Evolutionary conservation across 2,329 filamentous ascomycete genomes (phyloP).

Genomic region (Pyrenochaeta sp.): DNA sequence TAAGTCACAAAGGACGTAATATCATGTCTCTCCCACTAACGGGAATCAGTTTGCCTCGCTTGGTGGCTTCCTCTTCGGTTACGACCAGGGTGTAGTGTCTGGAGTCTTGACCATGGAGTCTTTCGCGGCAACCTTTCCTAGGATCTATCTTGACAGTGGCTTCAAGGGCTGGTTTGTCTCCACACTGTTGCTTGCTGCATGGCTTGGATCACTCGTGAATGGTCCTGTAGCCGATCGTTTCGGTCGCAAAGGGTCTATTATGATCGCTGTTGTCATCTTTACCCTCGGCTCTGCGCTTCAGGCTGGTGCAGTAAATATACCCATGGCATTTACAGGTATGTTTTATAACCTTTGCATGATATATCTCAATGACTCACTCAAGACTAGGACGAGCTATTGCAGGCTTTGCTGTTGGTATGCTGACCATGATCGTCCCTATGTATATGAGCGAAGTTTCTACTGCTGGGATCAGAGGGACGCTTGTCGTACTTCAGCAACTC

Average conservation of each 20-base stretch:
- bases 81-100: slow-evolving; percentile 30
- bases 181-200: slow-evolving; percentile 27
- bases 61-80: slow-evolving; percentile 32
- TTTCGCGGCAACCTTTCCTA: slow-evolving; percentile 29
- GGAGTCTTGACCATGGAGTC: slow-evolving; percentile 32
- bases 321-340: slow-evolving; percentile 28
- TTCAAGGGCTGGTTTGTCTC: slow-evolving; percentile 37
- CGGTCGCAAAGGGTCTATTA: slow-evolving; percentile 29
- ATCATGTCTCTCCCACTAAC: not conserved
- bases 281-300: slow-evolving; percentile 28
- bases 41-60: slow-evolving; percentile 25
- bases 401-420: slow-evolving; percentile 30
- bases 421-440: slow-evolving; percentile 34
- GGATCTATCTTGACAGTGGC: slow-evolving; percentile 24
- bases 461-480: slow-evolving; percentile 27
- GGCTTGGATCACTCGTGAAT: slow-evolving; percentile 34
- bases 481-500: slow-evolving; percentile 30
- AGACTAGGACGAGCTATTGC: slow-evolving; percentile 27
- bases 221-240: slow-evolving; percentile 31
- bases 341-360: too few relatives aligned
- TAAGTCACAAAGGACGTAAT: not conserved
- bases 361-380: not conserved
- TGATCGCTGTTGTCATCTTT: slow-evolving; percentile 31
- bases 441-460: slow-evolving; percentile 35
- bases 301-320: slow-evolving; percentile 26